These are phyloP conservation scores for Russula olivacea DNA, from an alignment of 768 basidiomycete species.

Conservation along the genomic window DNA sequence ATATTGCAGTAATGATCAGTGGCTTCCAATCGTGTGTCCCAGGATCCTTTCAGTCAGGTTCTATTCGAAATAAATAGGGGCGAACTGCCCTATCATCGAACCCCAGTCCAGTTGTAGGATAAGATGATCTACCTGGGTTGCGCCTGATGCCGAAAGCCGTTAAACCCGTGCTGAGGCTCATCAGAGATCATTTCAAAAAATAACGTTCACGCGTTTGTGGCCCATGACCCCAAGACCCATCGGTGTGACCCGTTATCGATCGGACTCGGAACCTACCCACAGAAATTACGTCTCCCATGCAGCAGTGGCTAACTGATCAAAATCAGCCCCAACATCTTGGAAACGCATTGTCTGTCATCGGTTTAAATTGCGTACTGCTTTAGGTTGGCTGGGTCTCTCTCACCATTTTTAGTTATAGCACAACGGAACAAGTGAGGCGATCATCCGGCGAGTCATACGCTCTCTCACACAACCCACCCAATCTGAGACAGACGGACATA, in stretches of 20 bases:
- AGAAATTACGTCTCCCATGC: neutral
- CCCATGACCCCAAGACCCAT: slow-evolving; percentile 1
- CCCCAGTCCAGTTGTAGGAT: neutral
- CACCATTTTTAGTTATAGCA: slow-evolving; percentile 13
- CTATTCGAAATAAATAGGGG: slow-evolving; percentile 7
- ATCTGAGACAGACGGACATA: neutral
- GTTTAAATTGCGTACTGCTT: slow-evolving; percentile 3
- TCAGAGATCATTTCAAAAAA: slow-evolving; percentile 4
- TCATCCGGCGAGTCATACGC: neutral
- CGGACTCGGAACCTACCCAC: slow-evolving; percentile 7
- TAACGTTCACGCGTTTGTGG: slow-evolving; percentile 1
- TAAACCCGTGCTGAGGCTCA: slow-evolving; percentile 8
- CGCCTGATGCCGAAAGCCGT: slow-evolving; percentile 9
- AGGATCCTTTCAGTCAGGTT: neutral
- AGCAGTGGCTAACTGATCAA: slow-evolving; percentile 12
- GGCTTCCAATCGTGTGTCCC: neutral
- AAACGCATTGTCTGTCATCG: slow-evolving; percentile 11
- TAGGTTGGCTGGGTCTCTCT: neutral
- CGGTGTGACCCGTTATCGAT: slow-evolving; percentile 17
- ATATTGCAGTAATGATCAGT: neutral
- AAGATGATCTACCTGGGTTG: neutral
- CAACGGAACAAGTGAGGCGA: slow-evolving; percentile 6
- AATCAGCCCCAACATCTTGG: slow-evolving; percentile 16
- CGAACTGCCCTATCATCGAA: neutral
- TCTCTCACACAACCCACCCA: neutral